Evolutionary conservation across 176 grass and related monocot species (phyloP).

Genomic region (Melocanna baccifera): DNA sequence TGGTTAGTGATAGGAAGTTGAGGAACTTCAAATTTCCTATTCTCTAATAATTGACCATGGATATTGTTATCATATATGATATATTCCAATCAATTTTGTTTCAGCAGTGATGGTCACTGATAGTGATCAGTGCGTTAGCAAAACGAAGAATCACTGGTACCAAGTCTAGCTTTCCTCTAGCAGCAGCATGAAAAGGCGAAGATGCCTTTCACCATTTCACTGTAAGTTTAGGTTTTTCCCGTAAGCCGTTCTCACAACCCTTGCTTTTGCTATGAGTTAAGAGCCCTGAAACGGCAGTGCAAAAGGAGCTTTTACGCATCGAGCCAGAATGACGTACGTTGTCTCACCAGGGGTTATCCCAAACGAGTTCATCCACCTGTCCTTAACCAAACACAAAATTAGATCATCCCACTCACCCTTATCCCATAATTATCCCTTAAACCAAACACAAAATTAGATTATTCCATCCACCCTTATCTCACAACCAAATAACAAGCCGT

Average conservation of each 20-base stretch:
- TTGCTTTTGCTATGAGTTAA: neutral
- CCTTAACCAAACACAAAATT: no score
- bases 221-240: neutral
- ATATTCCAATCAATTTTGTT: neutral
- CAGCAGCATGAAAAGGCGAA: neutral
- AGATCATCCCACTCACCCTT: no score
- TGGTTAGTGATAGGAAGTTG: constrained; percentile 24
- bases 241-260: neutral
- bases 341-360: no score
- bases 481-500: no score
- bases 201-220: neutral
- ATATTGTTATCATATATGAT: no score
- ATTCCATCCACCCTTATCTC: no score
- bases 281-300: neutral
- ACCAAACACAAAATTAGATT: no score
- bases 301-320: neutral
- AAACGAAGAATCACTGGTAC: no score
- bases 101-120: neutral
- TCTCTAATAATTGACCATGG: no score
- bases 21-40: constrained; percentile 19
- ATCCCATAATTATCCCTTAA: no score
- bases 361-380: no score
- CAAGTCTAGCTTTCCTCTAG: neutral
- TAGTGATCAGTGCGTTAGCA: neutral
- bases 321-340: neutral